A percentile compares a stretch with the other conserved stretches of the same genome.
Evolutionary conservation across 2,329 filamentous ascomycete species (phyloP).

Genomic region (Didymella lethalis): DNA sequence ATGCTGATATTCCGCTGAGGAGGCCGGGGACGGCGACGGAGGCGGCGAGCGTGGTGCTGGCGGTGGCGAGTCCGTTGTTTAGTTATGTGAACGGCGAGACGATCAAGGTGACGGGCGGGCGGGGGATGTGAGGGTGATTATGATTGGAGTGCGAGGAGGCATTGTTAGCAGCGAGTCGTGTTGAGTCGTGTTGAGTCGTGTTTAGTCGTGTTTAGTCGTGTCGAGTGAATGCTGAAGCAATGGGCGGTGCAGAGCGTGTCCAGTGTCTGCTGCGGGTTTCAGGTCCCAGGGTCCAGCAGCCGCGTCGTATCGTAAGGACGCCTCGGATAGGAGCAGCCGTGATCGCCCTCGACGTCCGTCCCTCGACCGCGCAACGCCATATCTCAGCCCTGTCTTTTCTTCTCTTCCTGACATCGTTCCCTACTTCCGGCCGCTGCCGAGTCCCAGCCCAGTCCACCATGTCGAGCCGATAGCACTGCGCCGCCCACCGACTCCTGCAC

Average conservation of each 20-base stretch:
- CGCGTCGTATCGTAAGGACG: too few relatives aligned
- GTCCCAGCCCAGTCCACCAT: conserved; percentile 6
- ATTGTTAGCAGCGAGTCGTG: neutral
- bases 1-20: conserved; percentile 78
- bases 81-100: conserved; percentile 88
- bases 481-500: neutral
- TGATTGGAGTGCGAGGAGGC: neutral
- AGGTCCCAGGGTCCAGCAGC: conserved; percentile 1
- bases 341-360: conserved; percentile 5
- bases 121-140: conserved; percentile 59
- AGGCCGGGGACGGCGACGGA: conserved; percentile 80
- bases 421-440: neutral
- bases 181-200: too few relatives aligned
- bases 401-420: too few relatives aligned
- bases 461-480: conserved; percentile 12
- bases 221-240: conserved; percentile 7
- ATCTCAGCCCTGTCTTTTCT: neutral
- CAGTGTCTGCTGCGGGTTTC: neutral
- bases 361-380: conserved; percentile 17
- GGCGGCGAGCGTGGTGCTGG: conserved; percentile 79
- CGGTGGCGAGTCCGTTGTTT: conserved; percentile 81
- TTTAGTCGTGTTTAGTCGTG: too few relatives aligned
- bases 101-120: conserved; percentile 82
- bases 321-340: neutral
- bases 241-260: neutral